Evolutionary conservation across 805 yeast genomes (phyloP).

Genomic region (Isabelozyma heimii): DNA sequence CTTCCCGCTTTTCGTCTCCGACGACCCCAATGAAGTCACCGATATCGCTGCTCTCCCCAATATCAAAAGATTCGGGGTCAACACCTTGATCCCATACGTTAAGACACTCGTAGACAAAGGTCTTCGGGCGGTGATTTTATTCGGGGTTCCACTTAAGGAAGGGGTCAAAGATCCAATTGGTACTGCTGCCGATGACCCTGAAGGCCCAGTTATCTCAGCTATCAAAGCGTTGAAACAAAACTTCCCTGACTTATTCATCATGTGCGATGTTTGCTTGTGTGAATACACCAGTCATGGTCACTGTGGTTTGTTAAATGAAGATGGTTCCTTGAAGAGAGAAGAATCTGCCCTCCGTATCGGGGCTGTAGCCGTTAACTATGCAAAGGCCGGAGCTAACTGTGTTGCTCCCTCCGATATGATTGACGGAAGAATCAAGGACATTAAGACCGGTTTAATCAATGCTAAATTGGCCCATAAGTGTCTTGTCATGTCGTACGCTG

Average conservation of each 20-base stretch:
- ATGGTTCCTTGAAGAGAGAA: conserved; percentile 79
- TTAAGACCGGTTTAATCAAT: conserved; percentile 78
- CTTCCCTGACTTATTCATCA: conserved; percentile 81
- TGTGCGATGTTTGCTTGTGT: conserved; percentile 95
- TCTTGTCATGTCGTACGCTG: conserved; percentile 89
- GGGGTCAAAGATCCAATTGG: conserved; percentile 80
- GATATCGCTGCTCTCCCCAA: conserved; percentile 78
- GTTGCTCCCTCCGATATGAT: conserved; percentile 98
- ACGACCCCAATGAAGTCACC: conserved; percentile 74
- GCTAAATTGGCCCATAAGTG: conserved; percentile 84
- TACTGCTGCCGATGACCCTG: conserved; percentile 91
- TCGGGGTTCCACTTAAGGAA: conserved; percentile 82
- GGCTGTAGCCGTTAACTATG: conserved; percentile 92
- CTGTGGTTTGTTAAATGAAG: conserved; percentile 87
- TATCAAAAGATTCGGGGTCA: conserved; percentile 83
- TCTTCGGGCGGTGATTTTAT: conserved; percentile 77
- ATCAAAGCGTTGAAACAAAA: conserved; percentile 58
- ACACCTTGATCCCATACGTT: conserved; percentile 73
- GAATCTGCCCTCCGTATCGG: conserved; percentile 79
- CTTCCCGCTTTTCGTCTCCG: conserved; percentile 86
- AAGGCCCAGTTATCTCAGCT: conserved; percentile 89
- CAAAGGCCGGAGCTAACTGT: conserved; percentile 91
- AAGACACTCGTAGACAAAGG: conserved; percentile 74
- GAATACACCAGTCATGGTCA: conserved; percentile 98
- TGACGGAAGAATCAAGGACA: conserved; percentile 89